A percentile compares a stretch with the other conserved stretches of the same genome.
These are phyloP conservation scores for Acacia concinna DNA, from an alignment of 331 rosid genomes.

Conservation along the genomic window DNA sequence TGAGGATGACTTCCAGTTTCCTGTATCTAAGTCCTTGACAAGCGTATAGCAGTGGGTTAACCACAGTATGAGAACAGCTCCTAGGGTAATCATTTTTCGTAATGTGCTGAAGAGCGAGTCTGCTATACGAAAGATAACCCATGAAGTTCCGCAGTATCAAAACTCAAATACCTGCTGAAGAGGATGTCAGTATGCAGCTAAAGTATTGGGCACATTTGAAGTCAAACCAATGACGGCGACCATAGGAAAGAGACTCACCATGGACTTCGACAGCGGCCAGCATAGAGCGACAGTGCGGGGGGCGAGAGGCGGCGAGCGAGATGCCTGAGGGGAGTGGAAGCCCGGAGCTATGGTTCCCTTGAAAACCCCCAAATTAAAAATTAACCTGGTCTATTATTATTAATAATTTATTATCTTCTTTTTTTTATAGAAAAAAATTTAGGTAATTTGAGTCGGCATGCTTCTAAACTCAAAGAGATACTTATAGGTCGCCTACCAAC, in stretches of 20 bases:
- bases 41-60: constrained; percentile 63
- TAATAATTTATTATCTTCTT: too few relatives aligned
- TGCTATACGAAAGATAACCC: constrained; percentile 69
- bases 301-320: not conserved
- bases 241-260: not conserved
- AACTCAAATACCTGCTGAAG: not conserved
- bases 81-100: constrained; percentile 42
- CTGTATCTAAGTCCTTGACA: constrained; percentile 78
- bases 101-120: constrained; percentile 61
- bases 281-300: not conserved
- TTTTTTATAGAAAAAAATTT: too few relatives aligned
- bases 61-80: constrained; percentile 43
- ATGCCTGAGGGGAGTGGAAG: not conserved
- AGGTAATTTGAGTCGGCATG: too few relatives aligned
- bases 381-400: too few relatives aligned
- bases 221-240: not conserved
- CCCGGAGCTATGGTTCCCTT: not conserved
- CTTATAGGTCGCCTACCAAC: too few relatives aligned
- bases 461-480: too few relatives aligned
- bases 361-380: not conserved
- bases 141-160: constrained; percentile 22
- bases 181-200: constrained; percentile 24
- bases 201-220: not conserved
- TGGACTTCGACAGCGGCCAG: not conserved
- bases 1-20: constrained; percentile 79